Conservation (phyloP, 2,329 filamentous ascomycete genomes). For the Diaporthe aspalathi region DNA sequence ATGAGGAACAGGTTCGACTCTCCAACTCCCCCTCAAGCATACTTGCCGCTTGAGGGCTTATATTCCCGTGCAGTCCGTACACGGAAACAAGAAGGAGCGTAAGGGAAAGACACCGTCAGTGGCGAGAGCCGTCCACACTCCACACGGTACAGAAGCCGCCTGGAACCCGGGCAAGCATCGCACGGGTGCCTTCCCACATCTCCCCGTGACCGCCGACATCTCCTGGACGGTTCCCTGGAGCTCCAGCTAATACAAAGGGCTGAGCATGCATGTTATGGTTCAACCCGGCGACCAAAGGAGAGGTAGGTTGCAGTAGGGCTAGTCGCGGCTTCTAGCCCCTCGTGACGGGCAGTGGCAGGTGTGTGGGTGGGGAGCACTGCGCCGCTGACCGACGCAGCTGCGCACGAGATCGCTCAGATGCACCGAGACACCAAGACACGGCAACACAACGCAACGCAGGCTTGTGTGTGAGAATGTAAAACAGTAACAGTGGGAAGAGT, state of each 20-base stretch:
- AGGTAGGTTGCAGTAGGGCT: slow-evolving; percentile 12
- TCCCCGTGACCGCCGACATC: slow-evolving; percentile 5
- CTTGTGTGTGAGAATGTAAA: not conserved
- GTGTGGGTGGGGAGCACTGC: not conserved
- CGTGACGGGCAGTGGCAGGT: slow-evolving; percentile 10
- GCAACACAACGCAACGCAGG: not conserved
- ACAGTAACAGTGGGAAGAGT: too few relatives aligned
- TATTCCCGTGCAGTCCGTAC: not conserved
- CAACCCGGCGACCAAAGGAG: not conserved
- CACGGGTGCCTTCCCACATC: not conserved
- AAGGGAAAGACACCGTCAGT: not conserved
- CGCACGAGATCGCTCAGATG: slow-evolving; percentile 1
- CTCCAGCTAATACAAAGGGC: not conserved
- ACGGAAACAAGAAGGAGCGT: not conserved
- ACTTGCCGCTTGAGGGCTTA: not conserved
- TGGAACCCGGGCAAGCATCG: not conserved
- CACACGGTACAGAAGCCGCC: not conserved
- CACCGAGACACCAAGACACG: not conserved
- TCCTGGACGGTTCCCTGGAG: slow-evolving; percentile 4
- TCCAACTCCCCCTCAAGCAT: not conserved
- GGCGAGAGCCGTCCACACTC: not conserved
- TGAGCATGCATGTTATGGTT: slow-evolving; percentile 7
- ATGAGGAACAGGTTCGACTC: not conserved
- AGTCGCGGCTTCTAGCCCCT: slow-evolving; percentile 35
- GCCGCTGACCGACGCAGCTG: slow-evolving; percentile 22